Conservation (phyloP, 139 green algal species). For the Nannochloris sp. region DNA sequence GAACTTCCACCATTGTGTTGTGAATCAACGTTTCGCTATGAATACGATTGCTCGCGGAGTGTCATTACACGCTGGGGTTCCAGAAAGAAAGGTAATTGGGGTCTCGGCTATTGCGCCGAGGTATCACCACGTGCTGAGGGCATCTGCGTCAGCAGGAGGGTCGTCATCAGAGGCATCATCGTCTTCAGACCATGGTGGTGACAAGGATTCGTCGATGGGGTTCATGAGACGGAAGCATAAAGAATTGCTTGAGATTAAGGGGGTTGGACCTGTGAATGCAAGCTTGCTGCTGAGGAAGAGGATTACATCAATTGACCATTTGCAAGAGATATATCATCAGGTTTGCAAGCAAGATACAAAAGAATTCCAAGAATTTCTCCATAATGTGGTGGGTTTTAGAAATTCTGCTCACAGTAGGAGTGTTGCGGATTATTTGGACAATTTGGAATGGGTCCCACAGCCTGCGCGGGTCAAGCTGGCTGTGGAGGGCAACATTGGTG, state of each 20-base stretch:
- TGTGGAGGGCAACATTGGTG: slow-evolving; percentile 95
- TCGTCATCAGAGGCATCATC: too few relatives aligned
- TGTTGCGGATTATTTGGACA: slow-evolving; percentile 29
- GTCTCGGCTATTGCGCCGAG: too few relatives aligned
- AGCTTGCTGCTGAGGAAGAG: slow-evolving; percentile 20
- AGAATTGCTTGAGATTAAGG: slow-evolving; percentile 26
- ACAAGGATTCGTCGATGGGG: too few relatives aligned
- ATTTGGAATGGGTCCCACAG: slow-evolving; percentile 3
- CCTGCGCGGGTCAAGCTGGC: slow-evolving; percentile 67
- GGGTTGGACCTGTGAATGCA: slow-evolving; percentile 38
- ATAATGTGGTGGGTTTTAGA: slow-evolving; percentile 37
- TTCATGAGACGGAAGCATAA: too few relatives aligned
- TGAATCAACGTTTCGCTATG: too few relatives aligned
- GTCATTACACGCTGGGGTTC: too few relatives aligned
- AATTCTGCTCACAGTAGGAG: slow-evolving; percentile 21
- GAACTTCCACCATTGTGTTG: too few relatives aligned
- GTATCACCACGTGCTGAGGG: too few relatives aligned
- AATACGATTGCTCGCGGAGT: too few relatives aligned
- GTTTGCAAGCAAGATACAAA: slow-evolving; percentile 5
- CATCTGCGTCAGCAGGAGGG: too few relatives aligned
- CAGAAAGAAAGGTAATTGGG: too few relatives aligned
- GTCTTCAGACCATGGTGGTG: too few relatives aligned
- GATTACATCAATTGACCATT: slow-evolving; percentile 28
- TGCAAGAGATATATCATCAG: slow-evolving; percentile 31
- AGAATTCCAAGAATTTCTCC: slow-evolving; percentile 27